phyloP scores from a whole-genome alignment of 1,284 basidiomycete species.

The Ceratobasidium sp. region DNA sequence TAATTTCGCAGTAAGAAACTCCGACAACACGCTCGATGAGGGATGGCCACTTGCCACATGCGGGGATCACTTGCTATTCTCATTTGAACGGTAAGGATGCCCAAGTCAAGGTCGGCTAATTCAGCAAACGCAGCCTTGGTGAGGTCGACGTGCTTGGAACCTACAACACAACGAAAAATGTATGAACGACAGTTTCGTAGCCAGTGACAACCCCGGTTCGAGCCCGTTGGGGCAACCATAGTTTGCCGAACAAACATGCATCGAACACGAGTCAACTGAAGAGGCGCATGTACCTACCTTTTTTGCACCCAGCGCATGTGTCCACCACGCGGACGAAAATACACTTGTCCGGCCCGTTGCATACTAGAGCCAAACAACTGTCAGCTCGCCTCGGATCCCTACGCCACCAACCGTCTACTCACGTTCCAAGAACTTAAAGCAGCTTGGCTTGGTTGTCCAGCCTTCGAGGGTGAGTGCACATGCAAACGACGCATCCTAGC shows the following conservation, averaged over 20 bases:
- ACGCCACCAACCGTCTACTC: conserved; percentile 46
- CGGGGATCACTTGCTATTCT: conserved; percentile 65
- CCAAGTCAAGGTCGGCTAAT: conserved; percentile 62
- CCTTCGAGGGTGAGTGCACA: conserved; percentile 75
- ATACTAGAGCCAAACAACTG: conserved; percentile 58
- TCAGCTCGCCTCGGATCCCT: neutral
- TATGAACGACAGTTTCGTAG: conserved; percentile 7
- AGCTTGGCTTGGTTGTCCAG: conserved; percentile 70
- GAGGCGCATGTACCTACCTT: conserved; percentile 30
- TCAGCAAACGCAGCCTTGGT: conserved; percentile 68
- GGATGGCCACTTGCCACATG: conserved; percentile 56
- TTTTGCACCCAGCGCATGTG: conserved; percentile 73
- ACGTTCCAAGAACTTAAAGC: conserved; percentile 80
- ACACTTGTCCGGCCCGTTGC: conserved; percentile 65
- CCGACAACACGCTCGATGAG: conserved; percentile 43
- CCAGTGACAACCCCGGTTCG: neutral
- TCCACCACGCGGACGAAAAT: conserved; percentile 80
- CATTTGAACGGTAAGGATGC: conserved; percentile 64
- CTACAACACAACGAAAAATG: conserved; percentile 49
- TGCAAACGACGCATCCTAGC: conserved; percentile 73
- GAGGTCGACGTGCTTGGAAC: conserved; percentile 77
- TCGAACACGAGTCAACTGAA: neutral
- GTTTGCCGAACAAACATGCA: conserved; percentile 5
- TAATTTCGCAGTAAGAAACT: neutral
- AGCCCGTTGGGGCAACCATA: neutral